Base-by-base conservation (phyloP, 2,329 filamentous ascomycete species). In the Onygenales sp. region DNA sequence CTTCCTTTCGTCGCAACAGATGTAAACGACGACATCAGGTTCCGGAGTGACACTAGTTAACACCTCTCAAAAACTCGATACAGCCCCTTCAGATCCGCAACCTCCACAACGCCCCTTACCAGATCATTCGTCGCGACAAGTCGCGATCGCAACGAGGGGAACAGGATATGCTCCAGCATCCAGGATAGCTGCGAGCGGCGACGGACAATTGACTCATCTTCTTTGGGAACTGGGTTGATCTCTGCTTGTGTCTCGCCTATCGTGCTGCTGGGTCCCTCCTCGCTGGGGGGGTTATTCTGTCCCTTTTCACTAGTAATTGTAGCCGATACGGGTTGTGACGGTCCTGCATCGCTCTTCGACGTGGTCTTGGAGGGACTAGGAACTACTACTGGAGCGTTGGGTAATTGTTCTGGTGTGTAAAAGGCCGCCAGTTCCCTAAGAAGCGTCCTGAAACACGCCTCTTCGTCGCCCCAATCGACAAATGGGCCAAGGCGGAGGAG, bases 1-100 rank as follows among this genome's bases (percentile, higher is more conserved):
- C 17, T 17, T 17, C 17, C 17, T 17, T 27, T 27, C 3, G 3
- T 27, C 21, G 21, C 21, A 27, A 27, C 21, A 27, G 21, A 27
- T 27, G 21, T 27, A 27, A 27, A 27, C 21, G 21, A 27, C 3
- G 21, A 27, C 21, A 27, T 27, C 52, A 51, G 49, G 54, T 47
- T 40, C 21, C 42, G 49, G 13, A 14, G 51, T n/a, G 9, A 17
- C 42, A 33, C 10, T 52, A 33, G 42, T 80, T 69, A 97, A 68
- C 93, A 97, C 52, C 93, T 77, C 72, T 98, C 93, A 76, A 98
- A 98, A 2, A 97, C 91, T 45, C 88, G 77, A 69, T 98, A 98
- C 54, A 98, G 67, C 0, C 91, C 90, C 69, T 95, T 97, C 55
- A 97, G 70, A 71, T 94, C 89, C 2, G 93, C 92, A 48, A 95